These are phyloP conservation scores for Elaeagnus macrophylla DNA, from an alignment of 306 rosid species.

Conservation along the genomic window DNA sequence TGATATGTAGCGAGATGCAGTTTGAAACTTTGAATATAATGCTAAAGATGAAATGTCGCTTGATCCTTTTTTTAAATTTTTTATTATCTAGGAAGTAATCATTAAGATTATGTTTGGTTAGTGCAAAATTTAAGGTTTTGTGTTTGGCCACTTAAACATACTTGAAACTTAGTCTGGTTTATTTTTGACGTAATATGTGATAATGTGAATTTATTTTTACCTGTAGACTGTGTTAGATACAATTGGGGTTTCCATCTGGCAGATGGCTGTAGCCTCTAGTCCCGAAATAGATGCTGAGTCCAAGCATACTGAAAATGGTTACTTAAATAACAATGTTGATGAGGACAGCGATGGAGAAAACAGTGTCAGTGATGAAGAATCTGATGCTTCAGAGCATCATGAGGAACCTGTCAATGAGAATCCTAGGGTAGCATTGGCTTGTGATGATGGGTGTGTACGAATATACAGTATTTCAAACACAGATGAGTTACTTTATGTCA, in stretches of 20 bases:
- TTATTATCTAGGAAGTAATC: too few species aligned
- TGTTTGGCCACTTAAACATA: too few species aligned
- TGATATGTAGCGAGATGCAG: too few species aligned
- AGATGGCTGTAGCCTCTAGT: constrained; percentile 54
- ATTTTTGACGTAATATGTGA: neutral
- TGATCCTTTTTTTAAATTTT: too few species aligned
- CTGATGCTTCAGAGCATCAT: constrained; percentile 27
- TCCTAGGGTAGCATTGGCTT: constrained; percentile 57
- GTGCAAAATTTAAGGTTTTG: too few species aligned
- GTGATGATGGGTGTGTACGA: constrained; percentile 70
- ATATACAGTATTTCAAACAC: constrained; percentile 44
- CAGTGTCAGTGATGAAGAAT: constrained; percentile 59
- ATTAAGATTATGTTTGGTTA: too few species aligned
- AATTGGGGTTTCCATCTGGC: constrained; percentile 73
- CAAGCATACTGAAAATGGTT: constrained; percentile 36
- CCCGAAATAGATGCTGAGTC: constrained; percentile 17
- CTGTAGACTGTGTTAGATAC: constrained; percentile 58
- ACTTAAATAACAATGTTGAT: constrained; percentile 7
- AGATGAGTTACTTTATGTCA: constrained; percentile 55
- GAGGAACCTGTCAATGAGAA: constrained; percentile 23
- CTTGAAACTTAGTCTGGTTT: neutral
- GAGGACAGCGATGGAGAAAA: constrained; percentile 26
- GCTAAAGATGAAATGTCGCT: too few species aligned
- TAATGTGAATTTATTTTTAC: neutral
- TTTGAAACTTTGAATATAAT: too few species aligned